Evolutionary conservation across 495 filamentous ascomycete genomes (phyloP).

Genomic region (Penicillium daleae): DNA sequence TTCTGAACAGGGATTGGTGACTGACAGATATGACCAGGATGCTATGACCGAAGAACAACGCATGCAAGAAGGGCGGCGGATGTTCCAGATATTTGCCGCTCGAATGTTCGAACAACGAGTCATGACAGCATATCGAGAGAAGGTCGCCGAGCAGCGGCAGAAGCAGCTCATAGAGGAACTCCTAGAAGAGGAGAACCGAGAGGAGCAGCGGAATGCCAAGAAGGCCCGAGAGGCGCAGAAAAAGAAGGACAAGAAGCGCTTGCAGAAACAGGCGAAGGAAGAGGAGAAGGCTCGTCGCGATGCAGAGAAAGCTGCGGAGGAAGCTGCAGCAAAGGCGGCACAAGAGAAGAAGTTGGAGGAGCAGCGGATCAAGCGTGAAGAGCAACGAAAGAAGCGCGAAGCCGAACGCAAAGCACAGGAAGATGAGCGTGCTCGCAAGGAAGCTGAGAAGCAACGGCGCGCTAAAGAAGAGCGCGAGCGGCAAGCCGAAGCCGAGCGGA

Average conservation of each 20-base stretch:
- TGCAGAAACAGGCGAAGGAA: constrained; percentile 83
- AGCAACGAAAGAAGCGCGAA: constrained; percentile 89
- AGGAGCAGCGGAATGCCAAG: constrained; percentile 82
- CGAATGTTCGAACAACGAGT: constrained; percentile 99
- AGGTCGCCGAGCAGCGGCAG: constrained; percentile 90
- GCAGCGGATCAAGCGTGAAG: constrained; percentile 76
- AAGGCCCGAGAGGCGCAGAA: constrained; percentile 92
- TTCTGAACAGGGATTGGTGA: constrained; percentile 13
- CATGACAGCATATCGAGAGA: constrained; percentile 94
- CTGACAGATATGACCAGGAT: constrained; percentile 63
- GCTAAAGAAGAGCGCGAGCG: constrained; percentile 82
- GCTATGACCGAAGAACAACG: constrained; percentile 97
- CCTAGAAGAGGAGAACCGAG: constrained; percentile 75
- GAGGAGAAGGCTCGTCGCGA: constrained; percentile 87
- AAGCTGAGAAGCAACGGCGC: constrained; percentile 76
- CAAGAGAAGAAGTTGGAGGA: constrained; percentile 84
- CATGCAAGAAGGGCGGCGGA: constrained; percentile 96
- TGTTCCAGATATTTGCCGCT: constrained; percentile 99
- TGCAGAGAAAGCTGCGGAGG: constrained; percentile 89
- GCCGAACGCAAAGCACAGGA: constrained; percentile 89
- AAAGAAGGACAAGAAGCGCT: constrained; percentile 84
- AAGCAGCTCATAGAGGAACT: constrained; percentile 90
- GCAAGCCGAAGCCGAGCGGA: constrained; percentile 74
- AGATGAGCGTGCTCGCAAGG: constrained; percentile 79
- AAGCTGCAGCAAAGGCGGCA: constrained; percentile 72